Base-by-base conservation (phyloP, 805 yeast species). In the Candida methanosorbosa region DNA sequence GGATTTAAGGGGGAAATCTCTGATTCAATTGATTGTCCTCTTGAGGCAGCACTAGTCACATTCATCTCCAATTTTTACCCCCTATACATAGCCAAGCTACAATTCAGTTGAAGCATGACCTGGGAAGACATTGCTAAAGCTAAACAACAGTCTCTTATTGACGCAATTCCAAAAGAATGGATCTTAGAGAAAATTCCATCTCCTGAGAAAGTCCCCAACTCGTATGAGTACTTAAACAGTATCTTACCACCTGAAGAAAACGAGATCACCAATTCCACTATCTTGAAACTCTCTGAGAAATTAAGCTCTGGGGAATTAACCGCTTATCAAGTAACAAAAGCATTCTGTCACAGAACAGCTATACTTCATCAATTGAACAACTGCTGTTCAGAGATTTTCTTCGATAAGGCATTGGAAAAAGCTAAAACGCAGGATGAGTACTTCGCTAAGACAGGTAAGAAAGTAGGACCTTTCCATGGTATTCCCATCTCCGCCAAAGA, bases 401-500 rank as follows among this genome's bases (percentile, higher is more conserved):
- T 57, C 18, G 66, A 66, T 18, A 50, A 48, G 17, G 74, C 72
- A 2, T 45, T 59, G 33, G 40, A 45, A 30, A 54, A 59, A 31
- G 74, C 74, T 1, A 36, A 54, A 29, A 53, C 54, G 34, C 48
- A 66, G 39, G 73, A 66, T 34, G 56, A 54, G 2, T 52, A 56
- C 41, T 63, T 48, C 31, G 39, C 50, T 20, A 27, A 30, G n/a
- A 49, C 57, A 11, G 66, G 66, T 1, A 46, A 55, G 33, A 42
- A 62, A 1, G 44, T 59, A 13, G 72, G 71, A 22, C 67, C 64
- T 13, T 54, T 65, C 32, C 72, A 64, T 39, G 72, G 72, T 4
- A 48, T 66, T 34, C 74, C 73, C 1, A 46, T 68, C 16, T 66
- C 72, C 0, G 47, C 66, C 27, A 68, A 68, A 42, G 72, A 68